phyloP scores from a whole-genome alignment of 768 basidiomycete species.

The Auriculariales sp. region DNA sequence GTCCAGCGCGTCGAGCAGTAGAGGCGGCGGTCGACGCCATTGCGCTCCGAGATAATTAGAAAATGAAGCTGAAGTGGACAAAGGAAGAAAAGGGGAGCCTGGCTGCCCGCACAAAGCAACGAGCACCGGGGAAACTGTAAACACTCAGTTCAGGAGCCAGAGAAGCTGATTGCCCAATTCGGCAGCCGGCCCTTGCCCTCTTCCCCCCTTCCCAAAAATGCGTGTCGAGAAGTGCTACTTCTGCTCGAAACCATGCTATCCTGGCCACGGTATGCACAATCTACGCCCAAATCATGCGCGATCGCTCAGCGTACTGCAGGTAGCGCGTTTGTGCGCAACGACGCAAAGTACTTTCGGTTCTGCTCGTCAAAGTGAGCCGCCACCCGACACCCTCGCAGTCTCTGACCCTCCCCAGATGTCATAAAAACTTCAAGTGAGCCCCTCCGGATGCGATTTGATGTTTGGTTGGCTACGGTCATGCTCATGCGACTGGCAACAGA shows the following conservation, averaged over 20 bases:
- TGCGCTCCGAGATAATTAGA: too few species aligned
- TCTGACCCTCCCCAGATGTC: slow-evolving; percentile 44
- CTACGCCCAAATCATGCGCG: neutral
- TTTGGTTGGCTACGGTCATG: neutral
- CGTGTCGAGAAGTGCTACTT: slow-evolving; percentile 98
- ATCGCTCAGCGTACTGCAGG: slow-evolving; percentile 27
- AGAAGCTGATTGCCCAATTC: neutral
- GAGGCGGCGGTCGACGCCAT: neutral
- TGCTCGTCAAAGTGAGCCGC: slow-evolving; percentile 78
- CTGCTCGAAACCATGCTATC: slow-evolving; percentile 93
- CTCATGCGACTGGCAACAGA: slow-evolving; percentile 23
- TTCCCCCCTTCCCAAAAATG: slow-evolving; percentile 30
- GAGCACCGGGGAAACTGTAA: too few species aligned
- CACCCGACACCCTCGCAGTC: neutral
- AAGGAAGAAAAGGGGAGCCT: neutral
- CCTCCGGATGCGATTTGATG: neutral
- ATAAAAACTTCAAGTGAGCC: slow-evolving; percentile 96
- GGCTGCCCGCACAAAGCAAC: slow-evolving; percentile 1
- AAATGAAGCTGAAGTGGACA: too few species aligned
- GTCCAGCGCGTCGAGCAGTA: too few species aligned
- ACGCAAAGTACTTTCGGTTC: slow-evolving; percentile 95
- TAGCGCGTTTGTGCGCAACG: slow-evolving; percentile 93
- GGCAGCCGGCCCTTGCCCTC: neutral
- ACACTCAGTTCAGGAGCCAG: too few species aligned
- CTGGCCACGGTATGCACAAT: slow-evolving; percentile 63